These are phyloP conservation scores for Hericium erinaceus DNA, from an alignment of 768 basidiomycete genomes.

Conservation along the genomic window DNA sequence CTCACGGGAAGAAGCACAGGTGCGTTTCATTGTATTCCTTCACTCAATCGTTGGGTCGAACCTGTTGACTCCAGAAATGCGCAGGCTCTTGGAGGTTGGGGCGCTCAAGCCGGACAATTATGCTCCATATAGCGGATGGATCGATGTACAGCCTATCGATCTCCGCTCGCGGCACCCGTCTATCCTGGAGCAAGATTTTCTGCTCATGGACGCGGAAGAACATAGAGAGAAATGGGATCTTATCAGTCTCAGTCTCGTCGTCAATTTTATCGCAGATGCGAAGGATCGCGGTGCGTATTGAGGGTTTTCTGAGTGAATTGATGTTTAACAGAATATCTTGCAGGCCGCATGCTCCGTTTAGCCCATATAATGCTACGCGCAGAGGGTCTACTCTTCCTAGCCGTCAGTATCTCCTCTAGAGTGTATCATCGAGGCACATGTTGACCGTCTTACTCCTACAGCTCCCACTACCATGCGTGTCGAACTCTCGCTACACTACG, in stretches of 20 bases:
- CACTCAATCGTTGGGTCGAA: background rate
- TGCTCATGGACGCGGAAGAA: constrained; percentile 45
- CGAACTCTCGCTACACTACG: constrained; percentile 78
- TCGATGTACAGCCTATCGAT: constrained; percentile 70
- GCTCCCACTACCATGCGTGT: constrained; percentile 80
- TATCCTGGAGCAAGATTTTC: constrained; percentile 82
- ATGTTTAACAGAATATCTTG: background rate
- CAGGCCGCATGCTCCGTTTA: constrained; percentile 64
- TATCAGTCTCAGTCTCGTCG: constrained; percentile 78
- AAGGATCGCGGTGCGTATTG: constrained; percentile 56
- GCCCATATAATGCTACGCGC: constrained; percentile 46
- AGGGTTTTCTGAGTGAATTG: background rate
- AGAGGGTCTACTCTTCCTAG: constrained; percentile 60
- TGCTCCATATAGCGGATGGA: constrained; percentile 54
- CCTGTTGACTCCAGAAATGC: background rate
- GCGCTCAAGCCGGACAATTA: constrained; percentile 84
- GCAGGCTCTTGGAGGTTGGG: constrained; percentile 80
- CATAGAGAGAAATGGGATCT: constrained; percentile 60
- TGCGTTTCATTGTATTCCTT: constrained; percentile 26
- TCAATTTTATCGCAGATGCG: constrained; percentile 80
- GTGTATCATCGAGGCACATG: background rate
- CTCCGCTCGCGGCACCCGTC: constrained; percentile 73
- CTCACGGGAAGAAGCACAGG: constrained; percentile 22
- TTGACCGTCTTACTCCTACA: constrained; percentile 19
- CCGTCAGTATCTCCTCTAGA: constrained; percentile 33